Evolutionary conservation across 2,329 filamentous ascomycete genomes (phyloP), one percentile per base, ranked within the genome.

Genomic region (Penicillium concentricum): DNA sequence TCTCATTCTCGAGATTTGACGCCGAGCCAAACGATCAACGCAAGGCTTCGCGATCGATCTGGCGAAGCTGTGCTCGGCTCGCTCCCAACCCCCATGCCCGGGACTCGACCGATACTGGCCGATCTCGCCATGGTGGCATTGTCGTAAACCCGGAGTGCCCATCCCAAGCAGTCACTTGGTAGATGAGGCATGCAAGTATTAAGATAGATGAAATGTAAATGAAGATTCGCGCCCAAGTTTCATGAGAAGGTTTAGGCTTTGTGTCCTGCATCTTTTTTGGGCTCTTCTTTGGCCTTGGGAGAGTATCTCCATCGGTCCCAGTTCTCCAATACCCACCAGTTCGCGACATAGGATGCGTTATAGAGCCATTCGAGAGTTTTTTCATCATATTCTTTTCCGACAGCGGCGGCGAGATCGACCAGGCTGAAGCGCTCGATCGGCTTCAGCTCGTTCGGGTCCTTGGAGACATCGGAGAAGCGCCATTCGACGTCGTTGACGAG

Each of bases 261-360:
- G 26, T 46, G 30, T 51, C 38, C 26, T 46, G 32, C 22, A 10
- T 42, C 39, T 26, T 39, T 22, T 5, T 39, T 34, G 8, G 28
- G 12, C 42, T 30, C 26, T 44, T 44, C 28, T 22, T 22, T 43
- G 22, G 39, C 34, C 28, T 51, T 53, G 16, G 54, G 49, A 61
- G 54, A 52, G 48, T 16, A 56, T 20, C 34, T 39, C 54, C 54
- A 71, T 18, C 65, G 66, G 32, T 62, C 59, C 67, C 67, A 68
- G 57, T 71, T 71, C 20, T 71, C 68, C 5, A 41, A n/a, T 16
- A 70, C 67, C 69, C 69, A 71, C 68, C 68, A 70, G 38, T 67
- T 60, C 9, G 68, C 56, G 28, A 69, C 58, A 41, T 69, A 68
- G 3, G 67, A 64, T 2, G 65, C 67, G n/a, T 69, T 65, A 13